Conservation (phyloP, 139 green algal species). For the Desmodesmus armatus region DNA sequence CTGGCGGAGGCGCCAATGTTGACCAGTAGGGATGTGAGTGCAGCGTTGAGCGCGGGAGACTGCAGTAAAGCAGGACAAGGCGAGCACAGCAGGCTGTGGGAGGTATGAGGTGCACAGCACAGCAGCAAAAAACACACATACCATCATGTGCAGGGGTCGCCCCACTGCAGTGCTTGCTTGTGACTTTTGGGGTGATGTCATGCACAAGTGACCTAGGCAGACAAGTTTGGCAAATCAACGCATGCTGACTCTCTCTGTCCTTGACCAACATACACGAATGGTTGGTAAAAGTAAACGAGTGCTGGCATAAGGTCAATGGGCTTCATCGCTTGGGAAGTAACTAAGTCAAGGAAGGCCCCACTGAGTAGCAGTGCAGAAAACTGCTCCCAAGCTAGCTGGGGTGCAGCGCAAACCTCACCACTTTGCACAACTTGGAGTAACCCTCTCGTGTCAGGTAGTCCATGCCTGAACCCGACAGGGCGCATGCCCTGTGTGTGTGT, state of each 20-base stretch:
- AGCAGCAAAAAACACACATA: too few relatives aligned
- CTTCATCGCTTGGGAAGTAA: conserved; percentile 5
- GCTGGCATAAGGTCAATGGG: too few relatives aligned
- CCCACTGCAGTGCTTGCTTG: too few relatives aligned
- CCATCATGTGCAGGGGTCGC: too few relatives aligned
- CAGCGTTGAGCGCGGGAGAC: background rate
- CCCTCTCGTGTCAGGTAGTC: background rate
- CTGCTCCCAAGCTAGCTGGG: background rate
- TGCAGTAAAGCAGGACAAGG: background rate
- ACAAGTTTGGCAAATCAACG: too few relatives aligned
- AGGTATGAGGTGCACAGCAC: too few relatives aligned
- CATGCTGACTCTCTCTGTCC: too few relatives aligned
- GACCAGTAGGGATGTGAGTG: background rate
- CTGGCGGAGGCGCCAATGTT: background rate
- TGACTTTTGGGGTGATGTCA: too few relatives aligned
- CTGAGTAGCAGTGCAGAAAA: background rate
- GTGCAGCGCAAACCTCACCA: background rate
- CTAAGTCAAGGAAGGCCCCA: background rate
- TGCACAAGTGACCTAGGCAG: too few relatives aligned
- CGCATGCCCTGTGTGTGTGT: background rate
- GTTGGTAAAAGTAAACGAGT: too few relatives aligned
- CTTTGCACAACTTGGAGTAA: conserved; percentile 23
- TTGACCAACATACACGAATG: too few relatives aligned
- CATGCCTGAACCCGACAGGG: background rate
- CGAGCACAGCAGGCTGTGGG: background rate